phyloP scores from a whole-genome alignment of 2,329 filamentous ascomycete genomes.

The Colletotrichum salicis region DNA sequence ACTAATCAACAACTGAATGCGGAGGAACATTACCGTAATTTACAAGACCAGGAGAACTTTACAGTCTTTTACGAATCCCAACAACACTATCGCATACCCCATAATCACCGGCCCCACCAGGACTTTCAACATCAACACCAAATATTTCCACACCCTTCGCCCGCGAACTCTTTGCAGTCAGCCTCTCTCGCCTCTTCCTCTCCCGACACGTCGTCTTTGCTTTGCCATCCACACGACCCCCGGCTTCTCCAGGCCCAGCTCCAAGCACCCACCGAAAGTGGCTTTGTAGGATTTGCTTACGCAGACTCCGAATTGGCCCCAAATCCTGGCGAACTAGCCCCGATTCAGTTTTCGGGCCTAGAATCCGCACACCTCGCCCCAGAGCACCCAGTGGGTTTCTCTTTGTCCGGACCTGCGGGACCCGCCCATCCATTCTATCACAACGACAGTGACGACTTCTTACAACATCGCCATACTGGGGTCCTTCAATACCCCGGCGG shows the following conservation, averaged over 20 bases:
- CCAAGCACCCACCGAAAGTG: slow-evolving; percentile 13
- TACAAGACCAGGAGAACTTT: neutral
- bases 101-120: slow-evolving; percentile 1
- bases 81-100: neutral
- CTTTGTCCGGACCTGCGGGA: slow-evolving; percentile 6
- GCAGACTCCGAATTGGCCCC: slow-evolving; percentile 8
- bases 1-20: neutral
- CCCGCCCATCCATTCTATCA: slow-evolving; percentile 5
- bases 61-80: neutral
- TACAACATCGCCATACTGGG: slow-evolving; percentile 2
- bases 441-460: slow-evolving; percentile 10
- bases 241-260: slow-evolving; percentile 32
- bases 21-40: neutral
- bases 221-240: slow-evolving; percentile 36
- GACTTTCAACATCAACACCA: neutral
- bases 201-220: slow-evolving; percentile 12
- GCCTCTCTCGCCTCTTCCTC: neutral
- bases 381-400: slow-evolving; percentile 7
- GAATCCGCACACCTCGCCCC: neutral
- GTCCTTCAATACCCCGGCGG: slow-evolving; percentile 20
- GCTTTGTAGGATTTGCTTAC: neutral
- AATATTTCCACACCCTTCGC: neutral
- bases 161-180: slow-evolving; percentile 1
- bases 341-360: slow-evolving; percentile 13
- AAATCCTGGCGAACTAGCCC: slow-evolving; percentile 19